These are phyloP conservation scores for Tetradesmus lagerheimii DNA, from an alignment of 139 green algal species.

Conservation along the genomic window DNA sequence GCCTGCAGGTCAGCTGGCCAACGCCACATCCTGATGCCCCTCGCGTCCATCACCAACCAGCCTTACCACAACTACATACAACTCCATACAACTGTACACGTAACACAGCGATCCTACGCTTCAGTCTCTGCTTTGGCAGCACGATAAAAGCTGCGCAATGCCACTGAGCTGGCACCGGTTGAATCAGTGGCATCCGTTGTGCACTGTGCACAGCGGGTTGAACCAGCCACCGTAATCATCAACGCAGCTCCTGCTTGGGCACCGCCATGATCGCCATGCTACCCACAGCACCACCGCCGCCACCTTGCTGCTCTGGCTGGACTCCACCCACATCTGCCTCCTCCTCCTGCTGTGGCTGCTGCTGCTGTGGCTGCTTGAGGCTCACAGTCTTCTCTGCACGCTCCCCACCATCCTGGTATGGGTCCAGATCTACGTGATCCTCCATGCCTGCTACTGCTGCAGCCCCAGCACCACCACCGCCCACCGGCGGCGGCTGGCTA, in stretches of 20 bases:
- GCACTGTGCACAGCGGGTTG: no score
- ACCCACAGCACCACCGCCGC: not conserved
- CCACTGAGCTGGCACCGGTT: no score
- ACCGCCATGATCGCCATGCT: slow-evolving; percentile 21
- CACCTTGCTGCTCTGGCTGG: not conserved
- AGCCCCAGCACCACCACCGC: no score
- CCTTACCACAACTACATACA: no score
- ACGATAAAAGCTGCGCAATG: no score
- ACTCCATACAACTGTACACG: no score
- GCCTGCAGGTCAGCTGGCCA: no score
- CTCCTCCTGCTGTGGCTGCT: not conserved
- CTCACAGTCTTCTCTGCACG: slow-evolving; percentile 13
- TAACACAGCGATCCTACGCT: no score
- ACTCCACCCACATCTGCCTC: not conserved
- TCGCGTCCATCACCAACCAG: no score
- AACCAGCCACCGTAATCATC: not conserved
- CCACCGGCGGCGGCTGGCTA: slow-evolving; percentile 9
- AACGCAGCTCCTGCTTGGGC: slow-evolving; percentile 42
- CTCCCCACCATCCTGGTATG: slow-evolving; percentile 2
- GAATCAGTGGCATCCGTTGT: no score
- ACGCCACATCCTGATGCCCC: no score
- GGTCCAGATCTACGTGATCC: slow-evolving; percentile 50
- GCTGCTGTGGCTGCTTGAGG: slow-evolving; percentile 1
- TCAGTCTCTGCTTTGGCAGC: no score
- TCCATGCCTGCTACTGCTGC: not conserved